Evolutionary conservation across 345 rosid species (phyloP).

Genomic region (Mallotus nudiflorus): DNA sequence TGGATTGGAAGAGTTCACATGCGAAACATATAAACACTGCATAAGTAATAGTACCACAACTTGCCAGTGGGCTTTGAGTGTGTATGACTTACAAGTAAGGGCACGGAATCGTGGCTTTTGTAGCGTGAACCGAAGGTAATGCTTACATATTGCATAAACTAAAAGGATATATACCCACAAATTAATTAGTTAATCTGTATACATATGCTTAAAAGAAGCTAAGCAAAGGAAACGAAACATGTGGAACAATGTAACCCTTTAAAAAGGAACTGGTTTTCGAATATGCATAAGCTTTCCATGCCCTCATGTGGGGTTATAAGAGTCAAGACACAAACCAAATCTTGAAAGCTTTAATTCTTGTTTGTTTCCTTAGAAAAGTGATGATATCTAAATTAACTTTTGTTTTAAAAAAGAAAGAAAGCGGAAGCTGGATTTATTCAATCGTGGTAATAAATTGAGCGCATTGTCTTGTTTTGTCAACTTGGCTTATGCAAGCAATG

Average conservation of each 20-base stretch:
- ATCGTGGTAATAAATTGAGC: neutral
- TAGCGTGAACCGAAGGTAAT: constrained; percentile 34
- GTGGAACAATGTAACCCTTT: neutral
- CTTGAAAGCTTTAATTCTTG: neutral
- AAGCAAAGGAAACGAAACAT: neutral
- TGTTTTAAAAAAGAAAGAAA: too few relatives aligned
- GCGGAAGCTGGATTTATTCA: too few relatives aligned
- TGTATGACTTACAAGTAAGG: constrained; percentile 17
- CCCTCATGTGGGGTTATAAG: neutral
- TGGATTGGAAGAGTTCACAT: constrained; percentile 17
- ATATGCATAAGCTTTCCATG: neutral
- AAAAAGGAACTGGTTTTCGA: neutral
- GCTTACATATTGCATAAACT: constrained; percentile 8
- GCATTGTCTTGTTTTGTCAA: neutral
- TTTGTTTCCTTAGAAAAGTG: neutral
- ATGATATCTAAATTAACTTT: neutral
- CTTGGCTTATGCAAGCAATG: neutral
- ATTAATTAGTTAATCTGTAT: neutral
- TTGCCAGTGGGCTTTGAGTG: constrained; percentile 22
- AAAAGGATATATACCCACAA: neutral
- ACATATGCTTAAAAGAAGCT: neutral
- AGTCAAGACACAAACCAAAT: neutral
- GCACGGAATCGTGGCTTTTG: constrained; percentile 37
- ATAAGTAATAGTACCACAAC: neutral
- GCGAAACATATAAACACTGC: constrained; percentile 13